phyloP scores from a whole-genome alignment of 2,329 filamentous ascomycete species.

The Trichoderma guizhouense region DNA sequence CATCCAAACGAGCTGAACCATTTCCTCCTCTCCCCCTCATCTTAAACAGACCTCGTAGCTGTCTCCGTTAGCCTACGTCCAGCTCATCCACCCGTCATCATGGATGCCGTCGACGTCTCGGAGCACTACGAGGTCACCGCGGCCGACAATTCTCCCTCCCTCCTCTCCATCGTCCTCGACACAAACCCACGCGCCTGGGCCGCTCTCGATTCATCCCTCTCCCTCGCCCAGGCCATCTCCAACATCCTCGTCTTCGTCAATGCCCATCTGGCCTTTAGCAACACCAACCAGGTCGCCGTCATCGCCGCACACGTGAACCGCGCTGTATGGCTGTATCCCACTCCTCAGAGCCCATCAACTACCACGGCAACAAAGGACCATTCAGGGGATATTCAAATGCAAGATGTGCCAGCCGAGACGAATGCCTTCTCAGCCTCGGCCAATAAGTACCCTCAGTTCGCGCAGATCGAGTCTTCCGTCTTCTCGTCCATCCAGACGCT shows the following conservation, averaged over 20 bases:
- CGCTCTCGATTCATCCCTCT: conserved; percentile 67
- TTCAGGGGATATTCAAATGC: conserved; percentile 59
- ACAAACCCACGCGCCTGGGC: conserved; percentile 96
- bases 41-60: conserved; percentile 33
- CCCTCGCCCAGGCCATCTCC: conserved; percentile 79
- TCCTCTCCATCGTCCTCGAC: conserved; percentile 88
- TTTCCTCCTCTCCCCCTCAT: background rate
- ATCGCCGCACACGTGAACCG: conserved; percentile 85
- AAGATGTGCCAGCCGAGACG: conserved; percentile 38
- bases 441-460: conserved; percentile 94
- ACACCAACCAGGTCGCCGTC: conserved; percentile 87
- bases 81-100: conserved; percentile 31
- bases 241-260: conserved; percentile 95
- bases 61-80: conserved; percentile 23
- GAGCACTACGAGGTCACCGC: conserved; percentile 57
- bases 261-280: conserved; percentile 90
- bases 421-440: conserved; percentile 46
- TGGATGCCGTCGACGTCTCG: conserved; percentile 56
- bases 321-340: conserved; percentile 85
- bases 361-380: conserved; percentile 24
- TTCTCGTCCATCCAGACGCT: conserved; percentile 70
- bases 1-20: background rate
- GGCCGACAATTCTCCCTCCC: conserved; percentile 65
- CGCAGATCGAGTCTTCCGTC: conserved; percentile 78
- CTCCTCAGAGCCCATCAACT: conserved; percentile 29